phyloP scores from a whole-genome alignment of 257 asterid genomes.

The Cinchona pubescens region DNA sequence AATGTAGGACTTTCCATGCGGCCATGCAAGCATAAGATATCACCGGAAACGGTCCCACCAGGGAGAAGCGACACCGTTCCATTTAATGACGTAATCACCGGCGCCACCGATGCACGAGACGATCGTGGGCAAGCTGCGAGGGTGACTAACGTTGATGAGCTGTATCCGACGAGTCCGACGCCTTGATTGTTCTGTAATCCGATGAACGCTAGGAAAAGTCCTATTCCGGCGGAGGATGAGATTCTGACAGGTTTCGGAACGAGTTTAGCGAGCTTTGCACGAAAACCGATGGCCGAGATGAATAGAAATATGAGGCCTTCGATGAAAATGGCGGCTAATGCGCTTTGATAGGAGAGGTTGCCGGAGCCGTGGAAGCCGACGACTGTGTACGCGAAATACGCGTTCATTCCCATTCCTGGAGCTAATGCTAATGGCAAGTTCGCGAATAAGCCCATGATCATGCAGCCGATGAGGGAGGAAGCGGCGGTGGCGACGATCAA shows the following conservation, averaged over 20 bases:
- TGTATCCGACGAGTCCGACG: slow-evolving; percentile 67
- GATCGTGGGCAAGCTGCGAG: slow-evolving; percentile 79
- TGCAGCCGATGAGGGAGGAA: slow-evolving; percentile 72
- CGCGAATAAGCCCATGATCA: slow-evolving; percentile 77
- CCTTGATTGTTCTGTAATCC: slow-evolving; percentile 86
- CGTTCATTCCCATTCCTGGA: slow-evolving; percentile 94
- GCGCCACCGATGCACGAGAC: slow-evolving; percentile 58
- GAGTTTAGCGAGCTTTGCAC: slow-evolving; percentile 71
- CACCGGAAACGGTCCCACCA: slow-evolving; percentile 69
- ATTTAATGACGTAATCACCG: slow-evolving; percentile 44
- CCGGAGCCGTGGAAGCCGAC: slow-evolving; percentile 98
- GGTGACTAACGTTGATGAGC: slow-evolving; percentile 74
- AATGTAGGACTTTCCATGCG: slow-evolving; percentile 91
- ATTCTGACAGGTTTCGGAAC: slow-evolving; percentile 81
- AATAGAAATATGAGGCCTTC: slow-evolving; percentile 69
- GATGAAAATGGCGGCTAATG: slow-evolving; percentile 80
- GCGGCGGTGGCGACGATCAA: slow-evolving; percentile 86
- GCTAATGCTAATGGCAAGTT: slow-evolving; percentile 79
- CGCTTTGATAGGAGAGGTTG: slow-evolving; percentile 59
- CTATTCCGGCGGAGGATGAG: slow-evolving; percentile 91
- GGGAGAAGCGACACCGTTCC: slow-evolving; percentile 65
- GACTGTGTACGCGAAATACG: slow-evolving; percentile 86
- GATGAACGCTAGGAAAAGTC: slow-evolving; percentile 76
- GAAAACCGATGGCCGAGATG: slow-evolving; percentile 70
- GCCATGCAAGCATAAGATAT: slow-evolving; percentile 62